Evolutionary conservation across 1,139 yeast genomes (phyloP), one percentile per base, ranked within the genome.

Genomic region (Geotrichum klebahnii): DNA sequence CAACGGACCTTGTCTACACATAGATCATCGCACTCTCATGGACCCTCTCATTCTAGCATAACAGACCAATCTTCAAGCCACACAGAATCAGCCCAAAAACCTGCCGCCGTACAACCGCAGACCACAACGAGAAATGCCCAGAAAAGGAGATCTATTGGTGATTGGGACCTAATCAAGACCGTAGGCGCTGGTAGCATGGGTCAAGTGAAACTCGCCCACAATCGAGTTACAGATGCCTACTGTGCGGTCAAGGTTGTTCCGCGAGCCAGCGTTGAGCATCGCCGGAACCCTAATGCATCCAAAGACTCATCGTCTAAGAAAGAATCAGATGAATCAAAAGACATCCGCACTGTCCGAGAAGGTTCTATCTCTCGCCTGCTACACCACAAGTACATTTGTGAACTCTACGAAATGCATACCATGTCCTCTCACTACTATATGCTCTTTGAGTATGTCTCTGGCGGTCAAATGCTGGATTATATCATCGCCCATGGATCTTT

Each of bases 121-220:
- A 28, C 6, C 39, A 37, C 28, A 36, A 43, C 26, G n/a, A 49
- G 42, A 9, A 37, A 37, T 8, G 48, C 48, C 12, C 61, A 58
- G 17, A 67, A 88, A 65, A 79, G 97, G 58, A 83, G 84, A 56
- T 78, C 95, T 3, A 84, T 92, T 51, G 98, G 98, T 17, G 97
- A 94, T 59, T 92, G 98, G 98, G 95, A 87, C 61, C 90, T 92
- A 61, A 78, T 88, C 54, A 88, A 88, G 65, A 89, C 97, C 0
- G 86, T 92, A 46, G 98, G 98, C 46, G 96, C 97, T 3, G 98
- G 98, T 3, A 87, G 96, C 0, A 92, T 92, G 98, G 98, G 98
- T 52, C 94, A 92, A 67, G 98, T 92, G 46, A 92, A 92, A 67
- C 74, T 92, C 42, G 97, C 97, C 2, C 83, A 81, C 60, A 96